Conservation (phyloP, 2,329 filamentous ascomycete genomes). For the Fonsecaea pugnacius region DNA sequence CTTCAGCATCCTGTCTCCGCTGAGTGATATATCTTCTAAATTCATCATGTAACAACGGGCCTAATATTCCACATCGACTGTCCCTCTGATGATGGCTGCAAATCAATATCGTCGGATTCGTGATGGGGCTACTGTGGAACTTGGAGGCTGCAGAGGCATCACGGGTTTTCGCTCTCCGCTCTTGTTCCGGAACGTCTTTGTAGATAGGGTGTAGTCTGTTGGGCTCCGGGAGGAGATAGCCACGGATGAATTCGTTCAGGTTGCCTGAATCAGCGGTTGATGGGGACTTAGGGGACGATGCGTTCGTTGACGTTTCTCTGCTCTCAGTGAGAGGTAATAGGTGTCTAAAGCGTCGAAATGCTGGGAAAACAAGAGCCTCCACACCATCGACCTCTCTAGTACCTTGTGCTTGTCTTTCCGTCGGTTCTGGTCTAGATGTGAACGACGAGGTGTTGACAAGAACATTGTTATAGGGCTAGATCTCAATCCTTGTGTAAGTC, state of each 20-base stretch:
- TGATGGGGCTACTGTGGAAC: conserved; percentile 17
- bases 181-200: conserved; percentile 58
- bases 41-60: conserved; percentile 70
- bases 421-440: conserved; percentile 21
- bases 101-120: conserved; percentile 67
- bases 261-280: conserved; percentile 38
- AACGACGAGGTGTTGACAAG: conserved; percentile 79
- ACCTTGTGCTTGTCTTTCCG: conserved; percentile 29
- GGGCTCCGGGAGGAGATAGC: conserved; percentile 57
- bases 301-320: not conserved
- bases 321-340: conserved; percentile 47
- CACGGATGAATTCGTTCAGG: conserved; percentile 50
- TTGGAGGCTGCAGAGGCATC: conserved; percentile 63
- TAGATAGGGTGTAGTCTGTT: conserved; percentile 62
- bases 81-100: conserved; percentile 88
- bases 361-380: conserved; percentile 75
- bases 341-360: conserved; percentile 76
- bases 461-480: conserved; percentile 80
- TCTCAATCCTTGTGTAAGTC: conserved; percentile 32
- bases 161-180: conserved; percentile 59
- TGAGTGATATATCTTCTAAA: conserved; percentile 58
- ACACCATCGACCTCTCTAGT: conserved; percentile 44
- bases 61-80: conserved; percentile 77
- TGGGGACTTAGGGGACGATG: not conserved
- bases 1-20: conserved; percentile 2